Evolutionary conservation across 768 basidiomycete genomes (phyloP).

Genomic region (Cystobasidium onofrii): DNA sequence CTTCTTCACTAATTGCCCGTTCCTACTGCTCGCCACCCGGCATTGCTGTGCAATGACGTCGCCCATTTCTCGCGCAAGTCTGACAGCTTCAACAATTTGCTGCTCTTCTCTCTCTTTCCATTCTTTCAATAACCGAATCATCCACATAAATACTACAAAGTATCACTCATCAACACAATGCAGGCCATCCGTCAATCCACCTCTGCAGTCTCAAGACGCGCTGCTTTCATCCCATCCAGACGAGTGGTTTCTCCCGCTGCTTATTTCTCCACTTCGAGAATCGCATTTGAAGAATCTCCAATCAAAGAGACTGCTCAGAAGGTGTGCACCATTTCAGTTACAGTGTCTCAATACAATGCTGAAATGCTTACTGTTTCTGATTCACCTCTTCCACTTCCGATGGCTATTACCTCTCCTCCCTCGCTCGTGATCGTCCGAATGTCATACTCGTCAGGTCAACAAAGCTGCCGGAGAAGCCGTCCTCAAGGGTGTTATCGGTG

Average conservation of each 20-base stretch:
- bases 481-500: conserved; percentile 29
- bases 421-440: neutral
- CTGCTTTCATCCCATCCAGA: neutral
- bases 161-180: neutral
- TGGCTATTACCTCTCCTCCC: no score
- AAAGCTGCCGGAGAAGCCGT: conserved; percentile 20
- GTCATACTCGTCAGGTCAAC: neutral
- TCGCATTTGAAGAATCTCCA: neutral
- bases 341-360: no score
- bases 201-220: neutral
- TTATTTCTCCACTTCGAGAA: neutral
- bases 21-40: no score
- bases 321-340: neutral
- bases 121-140: no score
- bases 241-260: neutral
- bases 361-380: neutral
- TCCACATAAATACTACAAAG: no score
- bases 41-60: no score
- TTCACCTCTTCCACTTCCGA: no score
- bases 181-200: conserved; percentile 25
- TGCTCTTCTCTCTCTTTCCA: no score
- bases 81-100: no score
- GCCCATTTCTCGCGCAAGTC: no score
- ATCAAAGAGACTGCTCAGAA: conserved; percentile 24
- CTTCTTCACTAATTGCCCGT: no score